Evolutionary conservation across 2,329 filamentous ascomycete genomes (phyloP).

Genomic region (Parascedosporium putredinis): DNA sequence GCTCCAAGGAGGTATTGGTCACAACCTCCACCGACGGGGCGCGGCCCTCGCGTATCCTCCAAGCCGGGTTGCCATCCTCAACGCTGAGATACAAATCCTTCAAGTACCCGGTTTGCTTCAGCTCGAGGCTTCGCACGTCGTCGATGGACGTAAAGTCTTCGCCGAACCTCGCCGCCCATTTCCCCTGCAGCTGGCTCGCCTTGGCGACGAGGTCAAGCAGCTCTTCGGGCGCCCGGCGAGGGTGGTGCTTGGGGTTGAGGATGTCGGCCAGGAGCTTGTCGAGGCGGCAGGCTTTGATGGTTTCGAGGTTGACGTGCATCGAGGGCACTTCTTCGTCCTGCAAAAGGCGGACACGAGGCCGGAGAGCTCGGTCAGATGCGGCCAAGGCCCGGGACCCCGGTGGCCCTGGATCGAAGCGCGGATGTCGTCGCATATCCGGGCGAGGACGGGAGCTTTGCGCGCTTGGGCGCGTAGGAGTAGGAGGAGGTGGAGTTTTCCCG

Average conservation of each 20-base stretch:
- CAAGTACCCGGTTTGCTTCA: constrained; percentile 27
- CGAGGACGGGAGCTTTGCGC: constrained; percentile 5
- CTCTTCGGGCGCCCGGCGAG: constrained; percentile 14
- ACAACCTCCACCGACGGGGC: constrained; percentile 27
- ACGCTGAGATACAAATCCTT: constrained; percentile 29
- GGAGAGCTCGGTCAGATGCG: constrained; percentile 5
- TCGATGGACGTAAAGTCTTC: constrained; percentile 36
- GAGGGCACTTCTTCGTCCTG: constrained; percentile 2
- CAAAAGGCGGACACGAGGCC: constrained; percentile 5
- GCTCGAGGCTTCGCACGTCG: constrained; percentile 25
- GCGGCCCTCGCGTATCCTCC: constrained; percentile 13
- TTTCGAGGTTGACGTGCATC: constrained; percentile 13
- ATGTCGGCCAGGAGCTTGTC: constrained; percentile 28
- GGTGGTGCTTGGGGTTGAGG: constrained; percentile 20
- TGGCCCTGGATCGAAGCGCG: constrained; percentile 3
- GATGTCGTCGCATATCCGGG: constrained; percentile 7
- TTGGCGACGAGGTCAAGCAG: constrained; percentile 24
- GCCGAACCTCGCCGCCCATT: constrained; percentile 33
- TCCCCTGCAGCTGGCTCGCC: constrained; percentile 28
- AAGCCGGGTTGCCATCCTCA: constrained; percentile 24
- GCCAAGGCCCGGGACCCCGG: background rate
- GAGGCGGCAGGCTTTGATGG: constrained; percentile 16
- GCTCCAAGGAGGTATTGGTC: constrained; percentile 30
- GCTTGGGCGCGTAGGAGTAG: background rate
- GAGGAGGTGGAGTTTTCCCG: background rate